Conservation (phyloP, 306 rosid species). For the Styphnolobium japonicum region DNA sequence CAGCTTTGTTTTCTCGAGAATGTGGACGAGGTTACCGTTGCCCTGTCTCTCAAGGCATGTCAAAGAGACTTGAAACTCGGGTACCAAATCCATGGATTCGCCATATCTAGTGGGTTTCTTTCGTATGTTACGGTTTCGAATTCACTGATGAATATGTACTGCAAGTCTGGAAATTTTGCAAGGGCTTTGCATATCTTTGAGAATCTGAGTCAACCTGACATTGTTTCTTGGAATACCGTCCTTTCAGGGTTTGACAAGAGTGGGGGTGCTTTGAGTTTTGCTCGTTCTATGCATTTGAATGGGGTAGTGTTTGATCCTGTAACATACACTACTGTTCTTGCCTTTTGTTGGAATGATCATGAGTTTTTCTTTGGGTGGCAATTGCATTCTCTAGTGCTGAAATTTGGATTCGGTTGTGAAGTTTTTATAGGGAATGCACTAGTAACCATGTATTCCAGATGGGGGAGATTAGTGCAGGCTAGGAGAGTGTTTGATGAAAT, state of each 20-base stretch:
- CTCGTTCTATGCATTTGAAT: constrained; percentile 47
- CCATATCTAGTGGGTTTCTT: constrained; percentile 49
- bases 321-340: constrained; percentile 57
- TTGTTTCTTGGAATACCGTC: constrained; percentile 85
- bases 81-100: constrained; percentile 58
- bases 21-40: constrained; percentile 48
- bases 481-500: constrained; percentile 70
- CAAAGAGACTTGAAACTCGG: constrained; percentile 50
- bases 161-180: constrained; percentile 49
- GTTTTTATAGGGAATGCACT: constrained; percentile 78
- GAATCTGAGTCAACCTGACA: constrained; percentile 50
- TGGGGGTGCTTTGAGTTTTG: constrained; percentile 59
- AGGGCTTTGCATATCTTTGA: constrained; percentile 52
- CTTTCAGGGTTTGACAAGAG: constrained; percentile 69
- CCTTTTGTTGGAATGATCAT: constrained; percentile 50
- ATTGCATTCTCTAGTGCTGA: constrained; percentile 57
- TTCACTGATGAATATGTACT: constrained; percentile 84
- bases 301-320: constrained; percentile 70
- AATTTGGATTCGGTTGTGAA: constrained; percentile 59
- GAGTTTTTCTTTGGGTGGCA: constrained; percentile 67
- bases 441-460: constrained; percentile 68
- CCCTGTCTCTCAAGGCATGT: constrained; percentile 80
- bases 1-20: constrained; percentile 26
- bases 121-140: constrained; percentile 49
- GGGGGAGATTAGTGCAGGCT: constrained; percentile 54